Evolutionary conservation across 495 filamentous ascomycete genomes (phyloP).

Genomic region (Letharia lupina): DNA sequence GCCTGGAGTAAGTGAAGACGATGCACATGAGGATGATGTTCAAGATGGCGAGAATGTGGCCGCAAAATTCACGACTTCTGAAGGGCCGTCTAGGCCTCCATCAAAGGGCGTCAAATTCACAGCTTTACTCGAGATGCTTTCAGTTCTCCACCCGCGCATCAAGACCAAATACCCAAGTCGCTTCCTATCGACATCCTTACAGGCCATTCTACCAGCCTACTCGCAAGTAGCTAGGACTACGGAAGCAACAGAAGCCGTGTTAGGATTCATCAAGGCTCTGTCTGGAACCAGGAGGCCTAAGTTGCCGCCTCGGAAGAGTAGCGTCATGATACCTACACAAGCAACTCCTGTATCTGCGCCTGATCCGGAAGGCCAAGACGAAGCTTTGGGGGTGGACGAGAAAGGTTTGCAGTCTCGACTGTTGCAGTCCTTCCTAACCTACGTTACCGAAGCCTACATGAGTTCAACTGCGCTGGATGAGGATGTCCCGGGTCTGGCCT

Average conservation of each 20-base stretch:
- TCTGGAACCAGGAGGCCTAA: slow-evolving; percentile 65
- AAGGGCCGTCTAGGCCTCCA: slow-evolving; percentile 16
- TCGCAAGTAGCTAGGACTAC: slow-evolving; percentile 37
- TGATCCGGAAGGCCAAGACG: slow-evolving; percentile 61
- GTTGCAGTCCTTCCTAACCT: slow-evolving; percentile 78
- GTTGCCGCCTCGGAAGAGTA: slow-evolving; percentile 61
- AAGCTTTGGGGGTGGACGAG: slow-evolving; percentile 45
- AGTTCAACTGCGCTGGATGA: slow-evolving; percentile 41
- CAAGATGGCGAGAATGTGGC: not conserved
- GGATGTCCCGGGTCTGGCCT: slow-evolving; percentile 59
- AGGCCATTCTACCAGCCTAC: slow-evolving; percentile 65
- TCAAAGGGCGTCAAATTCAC: slow-evolving; percentile 51
- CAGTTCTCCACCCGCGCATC: slow-evolving; percentile 78
- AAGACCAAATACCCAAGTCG: slow-evolving; percentile 85
- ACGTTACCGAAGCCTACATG: slow-evolving; percentile 74
- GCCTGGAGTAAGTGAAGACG: slow-evolving; percentile 26
- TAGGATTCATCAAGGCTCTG: slow-evolving; percentile 67
- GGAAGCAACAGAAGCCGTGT: slow-evolving; percentile 64
- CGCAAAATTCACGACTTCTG: not conserved
- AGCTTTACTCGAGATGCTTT: slow-evolving; percentile 68
- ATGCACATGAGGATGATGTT: not conserved
- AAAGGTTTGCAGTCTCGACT: slow-evolving; percentile 51
- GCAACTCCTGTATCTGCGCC: slow-evolving; percentile 45
- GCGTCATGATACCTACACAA: slow-evolving; percentile 43
- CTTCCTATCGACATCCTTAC: slow-evolving; percentile 83